A percentile compares a stretch with the other conserved stretches of the same genome.
These are phyloP conservation scores for Tolypocladium tropicale DNA, from an alignment of 2,329 filamentous ascomycete species.

Conservation along the genomic window DNA sequence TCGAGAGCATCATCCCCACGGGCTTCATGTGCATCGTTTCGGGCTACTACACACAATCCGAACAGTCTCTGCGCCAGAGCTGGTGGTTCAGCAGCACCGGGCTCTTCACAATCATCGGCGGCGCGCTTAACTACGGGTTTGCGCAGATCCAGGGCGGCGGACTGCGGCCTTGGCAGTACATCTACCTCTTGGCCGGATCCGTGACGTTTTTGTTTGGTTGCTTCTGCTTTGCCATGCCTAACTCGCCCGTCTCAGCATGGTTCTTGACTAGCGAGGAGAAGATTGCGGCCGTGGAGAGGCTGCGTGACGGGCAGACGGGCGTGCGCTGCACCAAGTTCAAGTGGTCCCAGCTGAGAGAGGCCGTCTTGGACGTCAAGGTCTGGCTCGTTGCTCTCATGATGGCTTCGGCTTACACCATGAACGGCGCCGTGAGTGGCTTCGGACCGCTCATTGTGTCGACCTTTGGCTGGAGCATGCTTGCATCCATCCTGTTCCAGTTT, in stretches of 20 bases:
- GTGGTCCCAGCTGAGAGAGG: conserved; percentile 45
- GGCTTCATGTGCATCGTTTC: conserved; percentile 55
- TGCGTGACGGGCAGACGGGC: conserved; percentile 53
- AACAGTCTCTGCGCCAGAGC: conserved; percentile 54
- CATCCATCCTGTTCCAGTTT: conserved; percentile 65
- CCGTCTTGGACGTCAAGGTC: conserved; percentile 47
- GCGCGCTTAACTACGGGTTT: conserved; percentile 57
- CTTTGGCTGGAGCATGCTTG: conserved; percentile 53
- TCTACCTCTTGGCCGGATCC: conserved; percentile 55
- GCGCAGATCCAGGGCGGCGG: conserved; percentile 46
- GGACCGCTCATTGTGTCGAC: conserved; percentile 63
- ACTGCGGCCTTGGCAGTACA: conserved; percentile 57
- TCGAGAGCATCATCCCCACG: conserved; percentile 56
- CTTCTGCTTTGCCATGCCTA: conserved; percentile 55
- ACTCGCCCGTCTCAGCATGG: conserved; percentile 57
- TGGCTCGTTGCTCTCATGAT: conserved; percentile 59
- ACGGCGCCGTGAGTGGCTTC: conserved; percentile 61
- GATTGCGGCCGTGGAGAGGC: conserved; percentile 52
- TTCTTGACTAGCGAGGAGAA: conserved; percentile 55
- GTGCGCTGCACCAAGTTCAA: conserved; percentile 53
- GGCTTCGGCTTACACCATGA: conserved; percentile 60
- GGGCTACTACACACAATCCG: conserved; percentile 53
- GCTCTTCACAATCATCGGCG: conserved; percentile 52
- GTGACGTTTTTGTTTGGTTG: conserved; percentile 55
- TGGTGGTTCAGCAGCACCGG: conserved; percentile 57